Base-by-base conservation (phyloP, 2,329 filamentous ascomycete genomes). In the Colletotrichum sp. region DNA sequence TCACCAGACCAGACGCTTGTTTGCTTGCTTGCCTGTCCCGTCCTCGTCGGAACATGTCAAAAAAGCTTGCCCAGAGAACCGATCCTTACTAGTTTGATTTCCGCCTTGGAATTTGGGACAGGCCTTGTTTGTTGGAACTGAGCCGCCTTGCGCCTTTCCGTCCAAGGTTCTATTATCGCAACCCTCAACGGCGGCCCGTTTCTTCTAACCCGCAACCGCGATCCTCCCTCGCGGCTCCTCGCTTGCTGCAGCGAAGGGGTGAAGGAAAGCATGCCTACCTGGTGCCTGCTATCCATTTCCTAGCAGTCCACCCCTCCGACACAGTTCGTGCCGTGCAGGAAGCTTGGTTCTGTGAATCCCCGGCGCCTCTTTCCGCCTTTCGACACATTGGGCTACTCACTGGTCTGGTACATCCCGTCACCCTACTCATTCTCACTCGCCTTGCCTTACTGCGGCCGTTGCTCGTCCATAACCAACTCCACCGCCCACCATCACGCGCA, bases 31-130 rank as follows among this genome's bases (percentile, higher is more conserved):
- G 70, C 62, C 59, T 76, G 70, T 69, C 73, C 59, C 59, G 57
- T 73, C 44, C 44, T 52, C 57, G 34, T 69, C 64, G 70, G 73
- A 76, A 59, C 73, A 69, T 76, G 64, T 64, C 70, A 64, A 57
- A 24, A 76, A 76, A 72, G 63, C 70, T 72, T 75, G 52, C 69
- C 39, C 39, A 39, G 57, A 59, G 64, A 64, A 68, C 34, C 73
- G 70, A 73, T 64, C 70, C 70, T 72, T 73, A 76, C 70, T 76
- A 73, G 73, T 64, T 60, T 52, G 44, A 52, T 13, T 76, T n/a
- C 44, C 57, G 36, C 30, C 24, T 57, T 36, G 69, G 69, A 67
- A 24, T 30, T 57, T 64, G 70, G 73, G 68, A 59, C 64, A 15
- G 30, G 34, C 44, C 44, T 52, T 52, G 44, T 52, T 21, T 52